Conservation (phyloP, 169 alveolate genomes). For the Cryptosporidium sp. region DNA sequence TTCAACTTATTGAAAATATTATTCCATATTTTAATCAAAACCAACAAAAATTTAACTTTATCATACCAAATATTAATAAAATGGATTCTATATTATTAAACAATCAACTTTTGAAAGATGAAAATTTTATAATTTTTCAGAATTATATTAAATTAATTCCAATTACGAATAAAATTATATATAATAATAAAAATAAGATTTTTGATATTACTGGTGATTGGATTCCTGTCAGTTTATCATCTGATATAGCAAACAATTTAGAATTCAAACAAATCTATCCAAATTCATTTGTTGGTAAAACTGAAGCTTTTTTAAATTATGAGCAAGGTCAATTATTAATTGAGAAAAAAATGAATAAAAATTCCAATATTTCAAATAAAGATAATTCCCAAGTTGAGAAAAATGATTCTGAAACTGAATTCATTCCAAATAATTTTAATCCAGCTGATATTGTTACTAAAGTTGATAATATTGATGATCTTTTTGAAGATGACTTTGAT, state of each 20-base stretch:
- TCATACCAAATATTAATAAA: constrained; percentile 27
- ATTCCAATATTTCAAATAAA: neutral
- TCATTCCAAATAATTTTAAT: neutral
- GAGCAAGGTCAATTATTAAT: constrained; percentile 24
- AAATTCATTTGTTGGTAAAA: constrained; percentile 21
- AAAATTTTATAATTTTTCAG: neutral
- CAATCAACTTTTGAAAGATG: neutral
- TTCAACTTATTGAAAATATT: constrained; percentile 22
- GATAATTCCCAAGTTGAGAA: neutral
- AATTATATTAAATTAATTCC: constrained; percentile 32
- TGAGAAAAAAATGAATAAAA: neutral
- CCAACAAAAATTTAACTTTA: constrained; percentile 16
- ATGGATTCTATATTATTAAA: neutral
- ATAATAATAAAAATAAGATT: constrained; percentile 12
- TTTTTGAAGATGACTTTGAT: neutral
- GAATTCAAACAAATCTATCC: neutral
- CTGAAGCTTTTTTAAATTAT: constrained; percentile 5
- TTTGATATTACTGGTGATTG: constrained; percentile 24
- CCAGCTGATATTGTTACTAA: neutral
- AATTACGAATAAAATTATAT: constrained; percentile 14
- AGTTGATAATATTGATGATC: neutral
- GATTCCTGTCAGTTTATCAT: constrained; percentile 37
- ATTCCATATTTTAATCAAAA: constrained; percentile 43
- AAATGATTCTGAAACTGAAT: neutral
- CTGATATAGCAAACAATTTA: neutral